phyloP scores from a whole-genome alignment of 441 rosid genomes.

The Metrosideros polymorpha region DNA sequence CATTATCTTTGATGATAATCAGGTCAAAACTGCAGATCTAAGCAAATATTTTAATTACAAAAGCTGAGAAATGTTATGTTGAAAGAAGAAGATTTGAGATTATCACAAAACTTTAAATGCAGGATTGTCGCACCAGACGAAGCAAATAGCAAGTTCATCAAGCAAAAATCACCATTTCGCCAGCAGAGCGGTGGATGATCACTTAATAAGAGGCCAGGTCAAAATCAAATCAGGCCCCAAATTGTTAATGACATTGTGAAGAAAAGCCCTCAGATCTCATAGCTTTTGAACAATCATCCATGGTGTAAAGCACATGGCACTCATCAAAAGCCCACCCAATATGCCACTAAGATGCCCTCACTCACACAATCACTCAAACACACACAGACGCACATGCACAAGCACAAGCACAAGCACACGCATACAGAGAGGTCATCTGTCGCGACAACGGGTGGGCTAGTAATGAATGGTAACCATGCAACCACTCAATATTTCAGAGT shows the following conservation, averaged over 20 bases:
- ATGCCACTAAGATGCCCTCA: background rate
- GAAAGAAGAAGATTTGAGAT: background rate
- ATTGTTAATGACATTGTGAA: background rate
- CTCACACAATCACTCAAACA: background rate
- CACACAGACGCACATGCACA: background rate
- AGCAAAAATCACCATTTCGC: background rate
- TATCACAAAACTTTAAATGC: background rate
- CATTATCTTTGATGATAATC: background rate
- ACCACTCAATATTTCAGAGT: constrained; percentile 5
- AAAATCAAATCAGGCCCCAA: background rate
- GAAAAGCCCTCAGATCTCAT: constrained; percentile 44
- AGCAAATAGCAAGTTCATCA: background rate
- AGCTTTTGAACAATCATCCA: constrained; percentile 26
- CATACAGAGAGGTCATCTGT: background rate
- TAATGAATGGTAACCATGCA: constrained; percentile 3
- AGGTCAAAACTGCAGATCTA: background rate
- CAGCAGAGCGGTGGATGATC: background rate
- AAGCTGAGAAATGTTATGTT: background rate
- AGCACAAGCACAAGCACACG: background rate
- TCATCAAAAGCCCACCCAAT: constrained; percentile 14
- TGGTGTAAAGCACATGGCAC: constrained; percentile 3
- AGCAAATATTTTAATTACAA: background rate
- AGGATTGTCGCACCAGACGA: background rate
- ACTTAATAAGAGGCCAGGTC: background rate
- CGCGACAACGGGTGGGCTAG: constrained; percentile 3